Base-by-base conservation (phyloP, 768 basidiomycete species). In the Psilocybe azurescens region DNA sequence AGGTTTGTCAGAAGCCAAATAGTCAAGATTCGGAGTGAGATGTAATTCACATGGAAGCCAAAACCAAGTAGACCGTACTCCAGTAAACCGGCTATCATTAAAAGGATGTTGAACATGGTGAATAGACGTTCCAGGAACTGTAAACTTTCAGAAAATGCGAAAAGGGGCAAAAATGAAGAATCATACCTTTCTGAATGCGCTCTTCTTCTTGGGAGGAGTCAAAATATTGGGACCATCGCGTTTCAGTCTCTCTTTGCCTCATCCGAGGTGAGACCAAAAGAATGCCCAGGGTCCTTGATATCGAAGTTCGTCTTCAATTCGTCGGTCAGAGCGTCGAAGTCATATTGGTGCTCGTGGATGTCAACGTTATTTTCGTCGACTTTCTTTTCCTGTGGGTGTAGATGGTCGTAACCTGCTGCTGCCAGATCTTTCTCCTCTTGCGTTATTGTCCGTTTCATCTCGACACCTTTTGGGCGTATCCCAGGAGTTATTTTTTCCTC, bases 181-280 rank as follows among this genome's bases (percentile, higher is more conserved):
- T 64, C 73, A 38, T 53, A 88, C 89, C 83, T 88, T 88, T 68
- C 83, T 79, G 11, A 88, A 67, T 38, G 87, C 85, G 46, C 86
- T 87, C 68, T 87, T 87, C 72, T 87, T 89, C 73, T 83, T 83
- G 0, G 88, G 87, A 24, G 88, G 89, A 5, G 88, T 89, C 52
- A 90, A 79, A 41, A 88, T 67, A 68, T 90, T 90, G 28, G 72
- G 82, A 0, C 89, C 89, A 70, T 89, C 83, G 24, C 79, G 77
- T 54, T 77, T 70, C n/a, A 90, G 79, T 58, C 87, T 81, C 9
- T 65, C 69, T 58, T 81, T 20, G 86, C 87, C 61, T 88, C 87
- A 32, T 78, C 79, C 6, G 74, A 54, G 10, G 82, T 79, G 14
- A 90, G 78, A 11, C 88, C 89, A 53, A 69, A 65, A 2, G 87